Base-by-base conservation (phyloP, 441 rosid species). In the Erodium texanum region DNA sequence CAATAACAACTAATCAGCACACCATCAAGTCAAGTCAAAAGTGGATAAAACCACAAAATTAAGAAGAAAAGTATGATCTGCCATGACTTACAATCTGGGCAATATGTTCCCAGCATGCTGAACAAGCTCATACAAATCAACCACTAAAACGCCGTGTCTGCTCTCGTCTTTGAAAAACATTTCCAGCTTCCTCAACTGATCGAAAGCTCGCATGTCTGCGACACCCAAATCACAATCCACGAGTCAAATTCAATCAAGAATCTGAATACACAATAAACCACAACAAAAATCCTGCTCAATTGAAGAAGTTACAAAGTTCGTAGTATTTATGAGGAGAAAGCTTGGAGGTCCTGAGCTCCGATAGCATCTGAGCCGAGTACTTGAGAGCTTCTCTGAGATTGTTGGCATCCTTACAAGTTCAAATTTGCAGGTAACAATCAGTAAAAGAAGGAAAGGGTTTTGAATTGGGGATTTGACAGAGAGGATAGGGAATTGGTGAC, bases 51-150 rank as follows among this genome's bases (percentile, higher is more conserved):
- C 32, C 34, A 34, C 23, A 45, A 29, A 23, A 8, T 8, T 32
- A 20, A 15, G 62, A 36, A 54, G 7, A 27, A 62, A 56, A 63
- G 19, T 45, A 34, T 5, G 34, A 19, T 32, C 48, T 34, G 48
- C 1, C 1, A 12, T 20, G 32, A 65, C 86, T 81, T 74, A 87
- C 92, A 78, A 73, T 66, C 89, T 73, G 69, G 92, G 92, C 73
- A 87, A 79, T 23, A 87, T 81, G 75, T 87, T 87, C 24, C 89
- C 89, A 59, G 92, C 92, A 68, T 87, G 92, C 77, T 87, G 92
- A 68, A 87, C 89, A 66, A 87, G 89, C 82, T 87, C 87, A 65
- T 87, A 87, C 67, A 85, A 76, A 82, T 87, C 92, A 20, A 77
- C 77, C 10, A 87, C 72, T 0, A 86, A 83, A 24, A 87, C 85